Evolutionary conservation across 306 rosid genomes (phyloP).

Genomic region (Ormosia emarginata): DNA sequence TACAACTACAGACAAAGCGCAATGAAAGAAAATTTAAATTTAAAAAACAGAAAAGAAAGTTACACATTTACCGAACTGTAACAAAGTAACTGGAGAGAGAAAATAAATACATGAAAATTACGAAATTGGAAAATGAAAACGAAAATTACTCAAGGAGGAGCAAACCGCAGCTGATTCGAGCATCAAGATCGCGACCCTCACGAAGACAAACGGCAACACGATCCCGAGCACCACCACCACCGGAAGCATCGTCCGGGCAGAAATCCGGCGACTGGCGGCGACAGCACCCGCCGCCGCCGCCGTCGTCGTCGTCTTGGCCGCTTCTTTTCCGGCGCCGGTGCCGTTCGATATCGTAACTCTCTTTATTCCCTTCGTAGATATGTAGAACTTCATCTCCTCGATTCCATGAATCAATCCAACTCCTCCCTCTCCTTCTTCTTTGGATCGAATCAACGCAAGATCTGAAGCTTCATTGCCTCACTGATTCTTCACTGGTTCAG

Average conservation of each 20-base stretch:
- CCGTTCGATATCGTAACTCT: conserved; percentile 57
- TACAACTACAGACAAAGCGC: neutral
- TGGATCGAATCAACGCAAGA: conserved; percentile 6
- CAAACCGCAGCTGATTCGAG: conserved; percentile 78
- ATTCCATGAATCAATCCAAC: conserved; percentile 34
- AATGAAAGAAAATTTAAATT: too few relatives aligned
- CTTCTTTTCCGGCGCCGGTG: conserved; percentile 38
- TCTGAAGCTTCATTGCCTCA: conserved; percentile 26
- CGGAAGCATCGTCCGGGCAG: conserved; percentile 51
- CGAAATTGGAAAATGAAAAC: neutral
- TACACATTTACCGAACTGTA: neutral
- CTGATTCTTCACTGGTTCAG: neutral
- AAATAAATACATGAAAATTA: neutral
- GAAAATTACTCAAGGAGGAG: conserved; percentile 54
- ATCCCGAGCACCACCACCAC: conserved; percentile 50
- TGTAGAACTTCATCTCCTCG: conserved; percentile 72
- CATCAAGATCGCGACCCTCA: conserved; percentile 62
- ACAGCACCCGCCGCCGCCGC: conserved; percentile 12
- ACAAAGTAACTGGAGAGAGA: neutral
- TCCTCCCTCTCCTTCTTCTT: neutral
- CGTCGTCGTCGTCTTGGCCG: conserved; percentile 26
- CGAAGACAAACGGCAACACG: conserved; percentile 63
- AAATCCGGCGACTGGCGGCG: conserved; percentile 50
- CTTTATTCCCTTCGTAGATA: conserved; percentile 74
- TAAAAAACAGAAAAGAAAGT: neutral